These are phyloP conservation scores for Skeletonema tropicum DNA, from an alignment of 108 stramenopile species.

Conservation along the genomic window DNA sequence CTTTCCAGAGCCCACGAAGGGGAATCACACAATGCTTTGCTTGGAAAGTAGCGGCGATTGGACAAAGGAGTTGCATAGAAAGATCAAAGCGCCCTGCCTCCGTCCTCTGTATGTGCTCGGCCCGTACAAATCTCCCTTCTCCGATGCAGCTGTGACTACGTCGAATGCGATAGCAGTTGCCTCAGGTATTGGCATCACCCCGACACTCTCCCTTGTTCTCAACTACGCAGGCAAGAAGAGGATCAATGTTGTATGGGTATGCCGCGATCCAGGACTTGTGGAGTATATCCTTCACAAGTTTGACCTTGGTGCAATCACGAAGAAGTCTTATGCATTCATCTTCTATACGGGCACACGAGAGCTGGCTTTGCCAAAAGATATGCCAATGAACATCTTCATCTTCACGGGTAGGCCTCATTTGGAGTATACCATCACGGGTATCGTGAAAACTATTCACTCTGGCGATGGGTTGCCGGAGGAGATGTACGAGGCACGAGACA, in stretches of 20 bases:
- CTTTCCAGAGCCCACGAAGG: conserved; percentile 15
- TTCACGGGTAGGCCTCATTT: background rate
- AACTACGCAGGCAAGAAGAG: conserved; percentile 6
- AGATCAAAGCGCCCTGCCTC: background rate
- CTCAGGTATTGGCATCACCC: conserved; percentile 23
- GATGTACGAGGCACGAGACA: background rate
- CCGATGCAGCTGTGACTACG: conserved; percentile 9
- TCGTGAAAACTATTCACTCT: background rate
- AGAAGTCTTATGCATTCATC: conserved; percentile 5
- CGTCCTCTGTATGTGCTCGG: conserved; percentile 5
- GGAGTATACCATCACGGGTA: background rate
- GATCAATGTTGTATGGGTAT: conserved; percentile 10
- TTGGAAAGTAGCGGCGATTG: conserved; percentile 13
- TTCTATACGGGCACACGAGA: conserved; percentile 24
- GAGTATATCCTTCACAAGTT: conserved; percentile 10
- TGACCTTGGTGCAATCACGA: background rate
- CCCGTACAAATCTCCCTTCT: conserved; percentile 15
- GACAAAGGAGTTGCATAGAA: conserved; percentile 8
- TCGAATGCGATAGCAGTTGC: conserved; percentile 8
- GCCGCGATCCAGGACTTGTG: conserved; percentile 12
- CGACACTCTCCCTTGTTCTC: conserved; percentile 1
- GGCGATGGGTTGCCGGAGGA: background rate
- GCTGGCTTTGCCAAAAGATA: conserved; percentile 1
- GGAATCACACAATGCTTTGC: conserved; percentile 11
- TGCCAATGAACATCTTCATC: background rate